Evolutionary conservation across 306 rosid genomes (phyloP).

Genomic region (Astragalus membranaceus): DNA sequence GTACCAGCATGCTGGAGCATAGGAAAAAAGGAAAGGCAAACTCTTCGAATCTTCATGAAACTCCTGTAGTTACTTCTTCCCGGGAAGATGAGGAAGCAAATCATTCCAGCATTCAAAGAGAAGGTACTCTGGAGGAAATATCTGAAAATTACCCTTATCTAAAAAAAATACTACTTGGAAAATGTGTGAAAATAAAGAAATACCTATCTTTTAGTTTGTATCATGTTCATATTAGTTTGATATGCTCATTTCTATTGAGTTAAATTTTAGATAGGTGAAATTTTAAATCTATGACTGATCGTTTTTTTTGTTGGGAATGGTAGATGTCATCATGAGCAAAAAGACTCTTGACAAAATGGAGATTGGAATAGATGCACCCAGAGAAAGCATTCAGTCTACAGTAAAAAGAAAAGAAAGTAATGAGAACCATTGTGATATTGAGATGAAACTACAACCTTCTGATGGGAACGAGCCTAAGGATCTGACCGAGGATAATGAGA

Average conservation of each 20-base stretch:
- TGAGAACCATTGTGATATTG: conserved; percentile 8
- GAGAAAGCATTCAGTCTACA: conserved; percentile 27
- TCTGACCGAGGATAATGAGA: conserved; percentile 21
- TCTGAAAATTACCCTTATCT: conserved; percentile 20
- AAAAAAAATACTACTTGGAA: conserved; percentile 21
- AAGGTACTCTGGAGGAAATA: conserved; percentile 27
- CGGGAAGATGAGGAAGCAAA: conserved; percentile 29
- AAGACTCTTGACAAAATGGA: conserved; percentile 25
- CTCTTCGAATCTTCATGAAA: conserved; percentile 18
- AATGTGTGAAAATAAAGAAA: conserved; percentile 14
- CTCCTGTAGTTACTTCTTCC: conserved; percentile 32
- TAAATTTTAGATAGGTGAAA: not conserved
- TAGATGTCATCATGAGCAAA: conserved; percentile 29
- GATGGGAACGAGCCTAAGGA: conserved; percentile 22
- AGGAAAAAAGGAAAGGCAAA: conserved; percentile 30
- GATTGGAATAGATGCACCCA: conserved; percentile 20
- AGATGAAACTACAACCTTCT: conserved; percentile 14
- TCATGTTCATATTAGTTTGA: conserved; percentile 13
- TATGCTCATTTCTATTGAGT: not conserved
- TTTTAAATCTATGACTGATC: conserved; percentile 12
- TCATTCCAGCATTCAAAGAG: conserved; percentile 17
- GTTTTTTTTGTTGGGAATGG: not conserved
- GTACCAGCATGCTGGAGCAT: conserved; percentile 11
- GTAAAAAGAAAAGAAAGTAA: conserved; percentile 12
- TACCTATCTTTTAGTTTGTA: conserved; percentile 12